Evolutionary conservation across 441 rosid genomes (phyloP), one percentile per base, ranked within the genome.

Genomic region (Isatis lusitanica): DNA sequence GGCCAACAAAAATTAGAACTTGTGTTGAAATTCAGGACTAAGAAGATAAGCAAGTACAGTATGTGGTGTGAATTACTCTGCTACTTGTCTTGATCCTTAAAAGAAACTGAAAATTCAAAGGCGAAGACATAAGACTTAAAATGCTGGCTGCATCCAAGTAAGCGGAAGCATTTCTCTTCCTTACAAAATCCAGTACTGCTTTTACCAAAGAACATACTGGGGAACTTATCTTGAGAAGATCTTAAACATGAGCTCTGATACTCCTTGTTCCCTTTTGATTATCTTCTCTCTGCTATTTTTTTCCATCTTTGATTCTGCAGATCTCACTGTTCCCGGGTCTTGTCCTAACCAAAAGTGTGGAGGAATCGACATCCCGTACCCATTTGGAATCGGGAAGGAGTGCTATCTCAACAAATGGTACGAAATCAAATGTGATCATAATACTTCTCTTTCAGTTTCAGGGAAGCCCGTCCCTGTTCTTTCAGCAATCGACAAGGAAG

Each of bases 311-410:
- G 53, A 53, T 42, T 59, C 52, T 7, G 24, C 50, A 2, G 0
- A 11, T 66, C 60, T 56, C 55, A 16, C 40, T 1, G 4, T 15
- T 35, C 0, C 52, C 8, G 9, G 6, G 13, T 42, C 33, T 18
- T 62, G 68, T 60, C 33, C 0, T 1, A 18, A 26, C 28, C 28
- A 1, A 0, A 0, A 21, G 0, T 83, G 84, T 26, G 86, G 84
- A 62, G 74, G 39, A 31, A 74, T 80, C n/a, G 4, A 26, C 0
- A 78, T 75, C 39, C 75, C 80, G 0, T 78, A 61, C 43, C 86
- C 86, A 2, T 83, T 80, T 61, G 86, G 84, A 51, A 75, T 80
- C 26, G 82, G 79, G 53, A 0, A 26, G 6, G 66, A 9, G 33
- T 80, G 84, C 28, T 80, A 57, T 30, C 3, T 65, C 2, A 11